These are phyloP conservation scores for Yamadazyma sp. DNA, from an alignment of 1,139 yeast species.

Conservation along the genomic window DNA sequence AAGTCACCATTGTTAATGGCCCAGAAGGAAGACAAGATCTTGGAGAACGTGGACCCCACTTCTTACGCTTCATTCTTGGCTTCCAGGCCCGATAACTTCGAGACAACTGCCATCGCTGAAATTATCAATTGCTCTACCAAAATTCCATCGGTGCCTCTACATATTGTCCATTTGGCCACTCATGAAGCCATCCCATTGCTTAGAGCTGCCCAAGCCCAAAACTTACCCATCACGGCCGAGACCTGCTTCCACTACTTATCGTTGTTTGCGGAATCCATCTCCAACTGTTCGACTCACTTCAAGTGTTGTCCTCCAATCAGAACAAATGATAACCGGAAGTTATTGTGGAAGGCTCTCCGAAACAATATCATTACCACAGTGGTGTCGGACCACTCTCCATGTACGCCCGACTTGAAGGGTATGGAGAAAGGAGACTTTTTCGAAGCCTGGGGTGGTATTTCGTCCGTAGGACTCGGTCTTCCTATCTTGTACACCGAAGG, in stretches of 20 bases:
- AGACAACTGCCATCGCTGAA: constrained; percentile 75
- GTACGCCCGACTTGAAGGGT: constrained; percentile 87
- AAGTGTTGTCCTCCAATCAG: constrained; percentile 97
- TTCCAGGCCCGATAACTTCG: constrained; percentile 86
- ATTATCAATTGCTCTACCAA: constrained; percentile 62
- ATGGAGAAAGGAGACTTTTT: constrained; percentile 83
- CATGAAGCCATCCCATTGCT: constrained; percentile 76
- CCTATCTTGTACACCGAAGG: constrained; percentile 81
- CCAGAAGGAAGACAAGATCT: constrained; percentile 39
- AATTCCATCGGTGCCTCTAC: constrained; percentile 69
- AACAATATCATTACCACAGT: constrained; percentile 74
- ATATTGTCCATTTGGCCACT: constrained; percentile 88
- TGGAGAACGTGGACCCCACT: constrained; percentile 59
- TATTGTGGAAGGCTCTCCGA: constrained; percentile 75
- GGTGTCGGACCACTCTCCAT: constrained; percentile 94
- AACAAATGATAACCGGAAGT: constrained; percentile 62
- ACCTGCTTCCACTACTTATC: constrained; percentile 92
- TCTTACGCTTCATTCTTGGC: constrained; percentile 72
- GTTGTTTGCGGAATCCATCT: constrained; percentile 72
- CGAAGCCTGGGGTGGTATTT: constrained; percentile 96
- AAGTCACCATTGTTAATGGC: constrained; percentile 47
- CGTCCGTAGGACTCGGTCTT: constrained; percentile 88
- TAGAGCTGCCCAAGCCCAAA: constrained; percentile 58
- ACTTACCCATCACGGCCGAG: constrained; percentile 72
- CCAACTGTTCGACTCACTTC: constrained; percentile 74